Evolutionary conservation across 2,329 filamentous ascomycete species (phyloP), one percentile per base, ranked within the genome.

Genomic region (Lecanoromycetidae sp.): DNA sequence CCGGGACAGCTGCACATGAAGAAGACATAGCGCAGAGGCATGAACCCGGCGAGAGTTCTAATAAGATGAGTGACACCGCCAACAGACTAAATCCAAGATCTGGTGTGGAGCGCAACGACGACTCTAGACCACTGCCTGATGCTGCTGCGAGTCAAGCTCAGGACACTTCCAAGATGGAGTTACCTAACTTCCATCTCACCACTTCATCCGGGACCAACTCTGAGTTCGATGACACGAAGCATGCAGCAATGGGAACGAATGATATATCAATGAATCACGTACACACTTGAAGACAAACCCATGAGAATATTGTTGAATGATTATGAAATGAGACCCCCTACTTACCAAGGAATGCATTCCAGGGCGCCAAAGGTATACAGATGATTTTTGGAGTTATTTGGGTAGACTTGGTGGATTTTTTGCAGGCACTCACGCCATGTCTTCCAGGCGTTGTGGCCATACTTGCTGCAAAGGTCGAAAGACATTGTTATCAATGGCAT

Each of bases 1-100:
- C 59, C 7, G 62, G 62, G 20, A 63, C 67, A 52, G 59, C 64
- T 29, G 67, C 68, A 52, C 54, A 66, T 48, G 56, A 55, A 8
- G 39, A 46, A 19, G 41, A 46, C 36, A 33, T 47, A 10, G 26
- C 7, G n/a, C 27, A 32, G n/a, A 26, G 29, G 22, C 36, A 40
- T 17, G 25, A 33, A 27, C 19, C 27, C 44, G 40, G 46, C 15
- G 46, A 44, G 32, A 44, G 40, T 23, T 29, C 19, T 15, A 3
- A 10, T 15, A 35, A 26, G 17, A 3, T 17, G 19, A 20, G 9
- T 26, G 29, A 44, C 17, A 36, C 39, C 15, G 27, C 17, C 4
- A 17, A 42, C 29, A 7, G 13, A 13, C 29, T 35, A 10, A 15
- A 23, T 12, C 29, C 33, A 36, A 39, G 6, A 3, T 34, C 35